Percentiles rank a stretch among this genome's conserved stretches.
Evolutionary conservation across 179 eudicot genomes (phyloP).

Genomic region (Amaranthus tricolor): DNA sequence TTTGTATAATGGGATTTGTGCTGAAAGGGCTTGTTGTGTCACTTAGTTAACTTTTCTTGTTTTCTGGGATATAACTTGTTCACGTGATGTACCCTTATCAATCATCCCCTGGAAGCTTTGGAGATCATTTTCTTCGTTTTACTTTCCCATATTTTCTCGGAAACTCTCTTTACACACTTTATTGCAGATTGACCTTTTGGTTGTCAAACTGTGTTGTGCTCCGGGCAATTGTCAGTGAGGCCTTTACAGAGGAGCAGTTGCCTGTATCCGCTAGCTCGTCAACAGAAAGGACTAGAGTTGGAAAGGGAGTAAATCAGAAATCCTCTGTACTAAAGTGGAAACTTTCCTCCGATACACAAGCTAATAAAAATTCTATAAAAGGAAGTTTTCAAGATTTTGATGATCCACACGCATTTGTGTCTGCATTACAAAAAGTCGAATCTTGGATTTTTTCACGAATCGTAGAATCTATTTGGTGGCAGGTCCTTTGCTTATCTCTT

Average conservation of each 20-base stretch:
- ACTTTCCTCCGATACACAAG: conserved; percentile 42
- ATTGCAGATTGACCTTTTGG: conserved; percentile 85
- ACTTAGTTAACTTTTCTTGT: background rate
- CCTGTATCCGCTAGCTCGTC: conserved; percentile 46
- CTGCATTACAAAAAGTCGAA: conserved; percentile 70
- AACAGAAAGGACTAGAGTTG: conserved; percentile 24
- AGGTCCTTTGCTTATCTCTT: conserved; percentile 39
- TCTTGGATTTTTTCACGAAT: conserved; percentile 89
- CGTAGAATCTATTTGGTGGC: conserved; percentile 97
- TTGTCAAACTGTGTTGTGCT: conserved; percentile 71
- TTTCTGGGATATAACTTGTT: background rate
- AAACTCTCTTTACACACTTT: conserved; percentile 4
- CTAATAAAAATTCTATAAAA: conserved; percentile 21
- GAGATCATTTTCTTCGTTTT: background rate
- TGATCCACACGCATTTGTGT: conserved; percentile 53
- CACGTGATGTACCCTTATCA: background rate
- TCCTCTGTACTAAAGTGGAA: conserved; percentile 49
- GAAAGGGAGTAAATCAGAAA: conserved; percentile 38
- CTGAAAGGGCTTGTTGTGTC: background rate
- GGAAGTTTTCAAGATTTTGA: conserved; percentile 48
- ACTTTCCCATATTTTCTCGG: background rate
- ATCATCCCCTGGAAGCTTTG: background rate
- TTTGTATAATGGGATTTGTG: too few relatives aligned
- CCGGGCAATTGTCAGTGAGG: conserved; percentile 59
- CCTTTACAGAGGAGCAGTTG: conserved; percentile 40